Evolutionary conservation across 2,329 filamentous ascomycete genomes (phyloP), one percentile per base, ranked within the genome.

Genomic region (Fusarium poae): DNA sequence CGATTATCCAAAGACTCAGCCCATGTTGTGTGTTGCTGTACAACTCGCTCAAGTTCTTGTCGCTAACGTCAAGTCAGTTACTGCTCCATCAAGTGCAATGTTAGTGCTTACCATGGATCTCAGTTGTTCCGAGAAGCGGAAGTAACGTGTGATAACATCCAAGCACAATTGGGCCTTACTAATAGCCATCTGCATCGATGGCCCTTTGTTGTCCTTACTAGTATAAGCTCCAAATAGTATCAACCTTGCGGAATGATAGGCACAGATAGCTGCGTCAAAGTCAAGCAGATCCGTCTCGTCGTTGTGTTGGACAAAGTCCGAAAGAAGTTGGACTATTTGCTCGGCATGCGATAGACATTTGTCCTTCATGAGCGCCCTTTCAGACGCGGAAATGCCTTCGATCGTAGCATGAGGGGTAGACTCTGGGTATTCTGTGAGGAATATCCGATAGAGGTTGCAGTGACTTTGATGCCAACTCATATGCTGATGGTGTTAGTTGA

Each of bases 401-500:
- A 73, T 63, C 1, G 72, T 64, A 8, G 77, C 73, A 21, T 80
- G 76, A 3, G 72, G 81, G 0, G 81, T 78, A 0, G 80, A 77
- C 45, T 83, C 81, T 5, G 77, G 78, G 43, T 80, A 83, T 15
- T 77, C 79, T 3, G 76, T 76, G 5, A 83, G 67, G 6, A 82
- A 76, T n/a, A 82, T 76, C 4, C 82, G 79, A 55, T 83, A 82
- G 6, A 83, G 62, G 48, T 83, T 82, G 65, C 80, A 82, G 53
- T 82, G 78, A 13, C 77, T 79, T 46, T 83, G 80, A 20, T 82
- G 80, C 72, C 78, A 83, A 1, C 70, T 75, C 71, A 75, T 75
- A 29, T 75, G 73, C 73, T 74, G 35, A 2, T 15, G 4, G 2
- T 15, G 12, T 54, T 30, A 49, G 65, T 49, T 11, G 20, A 25